Conservation (phyloP, 257 asterid genomes). For the Thymus mandschuricus region DNA sequence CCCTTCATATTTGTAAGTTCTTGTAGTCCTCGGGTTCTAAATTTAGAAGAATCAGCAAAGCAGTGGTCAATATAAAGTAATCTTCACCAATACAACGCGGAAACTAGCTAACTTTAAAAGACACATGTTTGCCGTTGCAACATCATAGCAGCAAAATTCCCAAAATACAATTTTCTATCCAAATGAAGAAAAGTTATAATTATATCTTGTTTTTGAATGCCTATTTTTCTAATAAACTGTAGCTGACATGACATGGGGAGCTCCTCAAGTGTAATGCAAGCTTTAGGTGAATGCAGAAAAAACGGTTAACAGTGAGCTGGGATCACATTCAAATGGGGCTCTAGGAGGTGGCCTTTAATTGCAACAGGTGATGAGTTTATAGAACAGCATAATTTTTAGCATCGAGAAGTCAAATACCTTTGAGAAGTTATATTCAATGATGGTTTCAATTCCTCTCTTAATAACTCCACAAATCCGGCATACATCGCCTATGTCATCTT, state of each 20-base stretch:
- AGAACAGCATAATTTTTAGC: constrained; percentile 4
- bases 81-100: constrained; percentile 8
- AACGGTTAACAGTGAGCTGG: background rate
- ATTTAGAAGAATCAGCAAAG: constrained; percentile 29
- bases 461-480: constrained; percentile 96
- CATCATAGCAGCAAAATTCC: background rate
- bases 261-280: constrained; percentile 4
- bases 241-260: constrained; percentile 7
- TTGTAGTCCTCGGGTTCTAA: constrained; percentile 64
- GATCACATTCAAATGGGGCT: background rate
- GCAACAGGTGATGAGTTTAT: background rate
- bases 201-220: background rate
- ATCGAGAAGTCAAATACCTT: constrained; percentile 59
- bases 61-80: constrained; percentile 27
- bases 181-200: background rate
- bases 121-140: constrained; percentile 10
- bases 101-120: background rate
- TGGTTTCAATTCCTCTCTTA: constrained; percentile 76
- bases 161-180: background rate
- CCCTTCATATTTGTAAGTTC: constrained; percentile 79
- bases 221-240: background rate
- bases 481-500: constrained; percentile 93
- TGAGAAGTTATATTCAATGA: constrained; percentile 82
- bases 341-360: background rate
- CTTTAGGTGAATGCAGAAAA: background rate